Base-by-base conservation (phyloP, 495 filamentous ascomycete genomes). In the Trichoderma erinaceum region DNA sequence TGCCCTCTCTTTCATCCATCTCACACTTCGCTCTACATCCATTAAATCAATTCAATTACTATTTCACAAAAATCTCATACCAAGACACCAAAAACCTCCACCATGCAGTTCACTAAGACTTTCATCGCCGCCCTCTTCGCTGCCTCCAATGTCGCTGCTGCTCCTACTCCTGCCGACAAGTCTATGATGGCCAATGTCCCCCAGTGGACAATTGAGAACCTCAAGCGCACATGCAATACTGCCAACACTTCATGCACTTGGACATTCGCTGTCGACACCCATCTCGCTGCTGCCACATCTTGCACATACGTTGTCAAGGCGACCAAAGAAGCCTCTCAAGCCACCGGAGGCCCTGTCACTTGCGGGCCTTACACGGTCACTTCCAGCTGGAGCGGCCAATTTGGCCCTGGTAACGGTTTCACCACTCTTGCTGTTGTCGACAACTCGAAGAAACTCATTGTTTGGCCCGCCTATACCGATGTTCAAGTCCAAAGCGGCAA, bases 381-480 rank as follows among this genome's bases (percentile, higher is more conserved):
- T 61, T 82, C 81, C 18, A 77, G 75, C 72, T 87, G 84, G 84
- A 85, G 83, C 75, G 83, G 81, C 69, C 79, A 83, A 69, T 87
- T 86, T 67, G 84, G 83, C 69, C 66, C 69, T 10, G 80, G 71
- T 61, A 76, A 83, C 58, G 85, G 84, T 61, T 87, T 87, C 74
- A 84, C 83, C 43, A 84, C 83, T 27, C 71, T 83, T 48, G 74
- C 79, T 10, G 78, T 87, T 41, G 77, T 83, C 68, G 75, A 87
- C 70, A 76, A 73, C 66, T 52, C 56, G 18, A 71, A 75, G 67
- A 70, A 72, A 29, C 72, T 79, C 46, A 83, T 85, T 38, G 74
- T 78, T 65, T 87, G 78, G 71, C 82, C 85, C 25, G 78, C 77
- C 23, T 85, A 85, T 67, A 72, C 73, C 44, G 83, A 86, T 72